Base-by-base conservation (phyloP, 2,329 filamentous ascomycete species). In the Gremmenia infestans region DNA sequence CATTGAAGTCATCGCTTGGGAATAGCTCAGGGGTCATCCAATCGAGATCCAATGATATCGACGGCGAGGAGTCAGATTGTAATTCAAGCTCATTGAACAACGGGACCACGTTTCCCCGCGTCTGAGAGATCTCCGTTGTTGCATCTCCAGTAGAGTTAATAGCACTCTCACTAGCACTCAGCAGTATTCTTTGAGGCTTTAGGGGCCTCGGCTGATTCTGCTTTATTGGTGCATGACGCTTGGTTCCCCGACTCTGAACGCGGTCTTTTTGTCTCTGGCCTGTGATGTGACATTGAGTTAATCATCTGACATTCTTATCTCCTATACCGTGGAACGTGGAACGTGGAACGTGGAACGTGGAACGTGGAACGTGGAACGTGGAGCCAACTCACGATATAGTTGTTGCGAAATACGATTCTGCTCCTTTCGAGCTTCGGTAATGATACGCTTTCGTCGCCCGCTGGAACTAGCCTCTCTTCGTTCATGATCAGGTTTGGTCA, bases 351-450 rank as follows among this genome's bases (percentile, higher is more conserved):
- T n/a, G n/a, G n/a, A n/a, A n/a, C n/a, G n/a, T n/a, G n/a, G n/a
- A n/a, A n/a, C n/a, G n/a, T n/a, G n/a, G n/a, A 22, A 22, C 19
- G 2, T 22, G 5, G 17, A 42, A 46, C 43, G 7, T 58, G 11
- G 5, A 23, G 48, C 36, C 52, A 12, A 65, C 69, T 48, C 62
- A 74, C 72, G 66, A 50, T 71, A 73, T 1, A 66, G 59, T 54
- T 66, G 66, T 55, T 74, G 72, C 9, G 72, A 69, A 12, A 65
- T 52, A 14, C 66, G 65, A 46, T 75, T 75, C 56, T 74, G 72
- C 48, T 71, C 66, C 56, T 68, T 71, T 5, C 73, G 67, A 25
- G 72, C 71, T 12, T 67, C 61, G 7, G 72, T 74, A 15, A 74
- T 59, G 32, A 70, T 61, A 42, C 72, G 66, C 59, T 70, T 72